A percentile compares a stretch with the other conserved stretches of the same genome.
Evolutionary conservation across 1,284 basidiomycete species (phyloP).

Genomic region (Xerocomus amazonicus): DNA sequence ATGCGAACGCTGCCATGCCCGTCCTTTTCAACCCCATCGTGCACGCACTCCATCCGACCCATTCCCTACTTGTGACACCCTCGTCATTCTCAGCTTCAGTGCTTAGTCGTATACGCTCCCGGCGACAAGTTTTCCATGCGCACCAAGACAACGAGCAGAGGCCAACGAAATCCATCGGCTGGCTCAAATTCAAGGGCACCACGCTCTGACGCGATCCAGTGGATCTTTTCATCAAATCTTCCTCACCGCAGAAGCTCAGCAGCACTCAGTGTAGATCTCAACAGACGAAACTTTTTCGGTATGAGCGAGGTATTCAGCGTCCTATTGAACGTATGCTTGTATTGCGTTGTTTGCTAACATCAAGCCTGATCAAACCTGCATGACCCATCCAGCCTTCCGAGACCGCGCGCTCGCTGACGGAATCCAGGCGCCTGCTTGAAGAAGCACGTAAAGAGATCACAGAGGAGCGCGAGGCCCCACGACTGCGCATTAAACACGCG

Average conservation of each 20-base stretch:
- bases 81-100: too few relatives aligned
- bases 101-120: too few relatives aligned
- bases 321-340: constrained; percentile 60
- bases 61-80: not conserved
- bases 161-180: constrained; percentile 21
- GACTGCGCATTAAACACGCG: constrained; percentile 70
- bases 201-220: constrained; percentile 44
- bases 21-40: constrained; percentile 16
- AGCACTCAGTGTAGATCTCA: constrained; percentile 52
- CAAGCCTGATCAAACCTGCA: constrained; percentile 9
- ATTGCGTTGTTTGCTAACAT: constrained; percentile 1
- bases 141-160: constrained; percentile 19
- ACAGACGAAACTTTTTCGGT: constrained; percentile 72
- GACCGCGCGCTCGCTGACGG: constrained; percentile 72
- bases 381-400: constrained; percentile 57
- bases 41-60: constrained; percentile 10
- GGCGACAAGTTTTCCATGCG: constrained; percentile 19
- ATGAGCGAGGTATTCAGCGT: constrained; percentile 75
- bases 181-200: constrained; percentile 29
- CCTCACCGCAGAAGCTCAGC: constrained; percentile 56
- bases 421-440: constrained; percentile 69
- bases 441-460: constrained; percentile 70
- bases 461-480: constrained; percentile 62
- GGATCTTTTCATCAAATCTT: constrained; percentile 70
- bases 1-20: constrained; percentile 21